Conservation (phyloP, 176 grass and related monocot genomes). For the Puccinellia tenuiflora region DNA sequence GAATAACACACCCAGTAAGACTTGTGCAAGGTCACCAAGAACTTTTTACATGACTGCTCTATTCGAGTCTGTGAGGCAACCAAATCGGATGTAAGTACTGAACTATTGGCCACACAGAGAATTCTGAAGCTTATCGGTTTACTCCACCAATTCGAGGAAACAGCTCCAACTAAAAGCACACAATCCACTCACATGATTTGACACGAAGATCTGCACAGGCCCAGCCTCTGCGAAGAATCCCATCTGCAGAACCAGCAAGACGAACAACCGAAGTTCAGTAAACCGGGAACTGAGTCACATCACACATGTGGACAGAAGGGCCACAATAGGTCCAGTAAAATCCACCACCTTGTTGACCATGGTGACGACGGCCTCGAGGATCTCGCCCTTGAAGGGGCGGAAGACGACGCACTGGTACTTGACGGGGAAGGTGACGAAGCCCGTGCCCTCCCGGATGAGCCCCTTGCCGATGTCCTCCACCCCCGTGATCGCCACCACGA, state of each 20-base stretch:
- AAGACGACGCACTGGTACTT: conserved; percentile 98
- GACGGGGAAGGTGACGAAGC: conserved; percentile 95
- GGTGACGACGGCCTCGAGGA: conserved; percentile 94
- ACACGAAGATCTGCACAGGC: conserved; percentile 95
- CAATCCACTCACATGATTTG: conserved; percentile 80
- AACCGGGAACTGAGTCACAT: background rate
- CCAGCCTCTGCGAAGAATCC: conserved; percentile 96
- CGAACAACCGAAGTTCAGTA: background rate
- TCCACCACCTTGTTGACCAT: conserved; percentile 90
- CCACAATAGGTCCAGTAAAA: background rate
- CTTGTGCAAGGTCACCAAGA: background rate
- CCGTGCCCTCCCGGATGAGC: conserved; percentile 88
- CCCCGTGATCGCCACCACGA: conserved; percentile 94
- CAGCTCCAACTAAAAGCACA: background rate
- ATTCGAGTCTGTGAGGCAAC: background rate
- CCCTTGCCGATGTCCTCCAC: conserved; percentile 98
- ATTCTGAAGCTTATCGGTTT: background rate
- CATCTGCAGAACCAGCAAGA: conserved; percentile 56
- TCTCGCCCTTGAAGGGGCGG: conserved; percentile 94
- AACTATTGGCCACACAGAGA: background rate
- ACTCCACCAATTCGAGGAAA: background rate
- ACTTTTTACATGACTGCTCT: background rate
- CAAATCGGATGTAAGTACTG: background rate
- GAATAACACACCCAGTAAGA: background rate
- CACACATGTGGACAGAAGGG: background rate